Percentiles rank a stretch among this genome's conserved stretches.
These are phyloP conservation scores for Linnemannia zychae DNA, from an alignment of 192 early-diverging fungal species.

Conservation along the genomic window DNA sequence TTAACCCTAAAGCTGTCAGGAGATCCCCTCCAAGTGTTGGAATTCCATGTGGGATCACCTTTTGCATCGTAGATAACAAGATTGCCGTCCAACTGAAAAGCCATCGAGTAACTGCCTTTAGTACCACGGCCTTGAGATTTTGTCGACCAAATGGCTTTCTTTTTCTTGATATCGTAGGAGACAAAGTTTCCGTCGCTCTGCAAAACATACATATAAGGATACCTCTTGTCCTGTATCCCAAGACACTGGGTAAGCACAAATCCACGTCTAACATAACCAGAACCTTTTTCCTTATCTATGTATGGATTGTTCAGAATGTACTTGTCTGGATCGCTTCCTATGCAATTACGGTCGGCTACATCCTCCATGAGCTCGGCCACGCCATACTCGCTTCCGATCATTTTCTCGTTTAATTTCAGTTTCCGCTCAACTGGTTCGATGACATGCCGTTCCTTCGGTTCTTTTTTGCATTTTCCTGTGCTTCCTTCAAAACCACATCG, in stretches of 20 bases:
- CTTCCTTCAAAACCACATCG: background rate
- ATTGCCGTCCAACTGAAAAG: slow-evolving; percentile 26
- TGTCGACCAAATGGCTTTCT: slow-evolving; percentile 12
- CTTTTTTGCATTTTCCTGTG: no score
- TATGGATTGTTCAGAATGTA: background rate
- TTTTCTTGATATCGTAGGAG: slow-evolving; percentile 11
- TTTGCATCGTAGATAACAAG: slow-evolving; percentile 28
- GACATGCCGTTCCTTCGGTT: background rate
- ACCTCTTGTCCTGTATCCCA: no score
- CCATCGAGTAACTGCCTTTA: slow-evolving; percentile 18
- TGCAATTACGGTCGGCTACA: background rate
- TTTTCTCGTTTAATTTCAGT: background rate
- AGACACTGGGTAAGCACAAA: background rate
- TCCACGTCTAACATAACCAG: background rate
- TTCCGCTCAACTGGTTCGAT: background rate
- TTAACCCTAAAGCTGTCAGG: background rate
- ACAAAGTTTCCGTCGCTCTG: slow-evolving; percentile 40
- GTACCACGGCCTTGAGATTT: slow-evolving; percentile 15
- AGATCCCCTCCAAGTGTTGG: background rate
- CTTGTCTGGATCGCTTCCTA: background rate
- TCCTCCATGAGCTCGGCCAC: background rate
- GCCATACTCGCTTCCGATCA: background rate
- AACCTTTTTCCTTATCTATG: background rate
- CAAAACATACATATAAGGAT: slow-evolving; percentile 17
- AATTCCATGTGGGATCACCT: slow-evolving; percentile 5